Conservation (phyloP, 345 rosid genomes). For the Euclidium syriacum region DNA sequence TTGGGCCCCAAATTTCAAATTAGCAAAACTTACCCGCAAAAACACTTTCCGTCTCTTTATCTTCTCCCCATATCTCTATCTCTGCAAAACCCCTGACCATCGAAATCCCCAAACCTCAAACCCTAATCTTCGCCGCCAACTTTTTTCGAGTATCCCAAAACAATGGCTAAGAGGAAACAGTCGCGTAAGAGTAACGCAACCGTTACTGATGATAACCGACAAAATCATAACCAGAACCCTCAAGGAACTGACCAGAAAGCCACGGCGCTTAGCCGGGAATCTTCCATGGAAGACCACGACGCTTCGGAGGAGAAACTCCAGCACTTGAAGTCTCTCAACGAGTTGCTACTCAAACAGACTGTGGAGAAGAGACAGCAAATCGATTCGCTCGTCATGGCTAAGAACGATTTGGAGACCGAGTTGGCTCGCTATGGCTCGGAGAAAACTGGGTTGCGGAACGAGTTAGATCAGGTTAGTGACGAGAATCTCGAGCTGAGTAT, state of each 20-base stretch:
- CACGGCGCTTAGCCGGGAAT: constrained; percentile 7
- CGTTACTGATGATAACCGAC: background rate
- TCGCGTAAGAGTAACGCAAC: constrained; percentile 5
- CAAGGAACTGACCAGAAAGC: constrained; percentile 11
- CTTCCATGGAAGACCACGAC: constrained; percentile 35
- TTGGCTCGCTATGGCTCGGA: constrained; percentile 28
- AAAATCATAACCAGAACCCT: background rate
- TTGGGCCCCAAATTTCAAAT: constrained; percentile 42
- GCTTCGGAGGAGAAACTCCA: constrained; percentile 37
- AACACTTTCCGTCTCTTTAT: background rate
- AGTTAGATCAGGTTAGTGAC: constrained; percentile 35
- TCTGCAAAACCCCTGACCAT: constrained; percentile 4
- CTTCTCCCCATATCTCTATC: background rate
- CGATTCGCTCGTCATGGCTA: constrained; percentile 38
- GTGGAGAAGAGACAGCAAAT: constrained; percentile 46
- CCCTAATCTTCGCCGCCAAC: constrained; percentile 11
- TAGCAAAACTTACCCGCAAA: constrained; percentile 12
- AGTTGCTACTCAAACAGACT: constrained; percentile 50
- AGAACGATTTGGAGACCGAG: constrained; percentile 42
- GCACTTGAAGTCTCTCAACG: constrained; percentile 54
- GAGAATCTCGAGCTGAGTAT: constrained; percentile 40
- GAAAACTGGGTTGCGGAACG: constrained; percentile 28
- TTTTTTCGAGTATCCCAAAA: background rate
- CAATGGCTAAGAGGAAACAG: constrained; percentile 25
- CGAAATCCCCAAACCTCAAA: constrained; percentile 7